Evolutionary conservation across 2,329 filamentous ascomycete genomes (phyloP).

Genomic region (Fusarium sp.): DNA sequence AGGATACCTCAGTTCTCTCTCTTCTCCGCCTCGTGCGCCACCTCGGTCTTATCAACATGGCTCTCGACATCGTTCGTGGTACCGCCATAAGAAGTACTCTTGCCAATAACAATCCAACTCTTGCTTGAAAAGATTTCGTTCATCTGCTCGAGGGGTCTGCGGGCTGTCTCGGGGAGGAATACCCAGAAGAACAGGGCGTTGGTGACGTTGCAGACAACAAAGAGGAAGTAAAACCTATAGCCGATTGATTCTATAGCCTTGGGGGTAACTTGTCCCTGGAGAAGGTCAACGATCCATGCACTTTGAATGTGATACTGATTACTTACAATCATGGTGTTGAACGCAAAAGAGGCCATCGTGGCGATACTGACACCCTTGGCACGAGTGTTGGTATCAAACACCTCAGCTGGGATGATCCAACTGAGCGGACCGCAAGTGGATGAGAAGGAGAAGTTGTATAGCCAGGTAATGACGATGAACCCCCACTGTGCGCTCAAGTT

Average conservation of each 20-base stretch:
- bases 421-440: conserved; percentile 74
- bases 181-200: conserved; percentile 66
- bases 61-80: conserved; percentile 65
- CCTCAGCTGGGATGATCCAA: conserved; percentile 73
- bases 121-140: conserved; percentile 69
- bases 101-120: conserved; percentile 69
- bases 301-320: no score
- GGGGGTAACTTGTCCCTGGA: conserved; percentile 66
- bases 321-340: conserved; percentile 74
- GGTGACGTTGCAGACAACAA: conserved; percentile 68
- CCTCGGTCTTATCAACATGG: conserved; percentile 66
- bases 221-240: conserved; percentile 58
- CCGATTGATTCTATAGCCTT: conserved; percentile 59
- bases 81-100: not conserved
- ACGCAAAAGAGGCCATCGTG: conserved; percentile 79
- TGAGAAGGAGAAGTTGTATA: conserved; percentile 83
- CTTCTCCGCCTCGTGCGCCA: conserved; percentile 54
- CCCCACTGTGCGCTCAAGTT: conserved; percentile 69
- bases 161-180: conserved; percentile 73
- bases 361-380: conserved; percentile 80
- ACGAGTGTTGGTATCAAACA: conserved; percentile 81
- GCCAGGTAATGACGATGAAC: conserved; percentile 79
- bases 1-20: not conserved
- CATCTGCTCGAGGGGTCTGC: conserved; percentile 72
- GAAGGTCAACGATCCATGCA: not conserved